Evolutionary conservation across 106 monocot species (phyloP).

Genomic region (Allium fistulosum): DNA sequence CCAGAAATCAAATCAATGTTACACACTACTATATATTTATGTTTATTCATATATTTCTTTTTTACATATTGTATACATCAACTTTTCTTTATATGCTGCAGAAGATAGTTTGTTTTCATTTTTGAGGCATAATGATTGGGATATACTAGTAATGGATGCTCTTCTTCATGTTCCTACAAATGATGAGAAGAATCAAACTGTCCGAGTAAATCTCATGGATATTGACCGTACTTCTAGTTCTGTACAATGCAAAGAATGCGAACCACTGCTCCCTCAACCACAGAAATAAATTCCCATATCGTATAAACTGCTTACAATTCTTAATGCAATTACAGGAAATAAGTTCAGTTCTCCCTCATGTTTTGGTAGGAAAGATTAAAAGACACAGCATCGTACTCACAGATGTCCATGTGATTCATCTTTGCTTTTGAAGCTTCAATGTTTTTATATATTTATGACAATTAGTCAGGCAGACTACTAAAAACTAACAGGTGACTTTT

Average conservation of each 20-base stretch:
- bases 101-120: slow-evolving; percentile 77
- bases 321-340: too few relatives aligned
- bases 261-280: neutral
- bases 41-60: neutral
- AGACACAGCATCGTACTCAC: too few relatives aligned
- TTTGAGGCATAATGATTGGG: slow-evolving; percentile 75
- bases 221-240: slow-evolving; percentile 7
- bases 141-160: slow-evolving; percentile 76
- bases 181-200: slow-evolving; percentile 30
- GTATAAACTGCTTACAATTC: too few relatives aligned
- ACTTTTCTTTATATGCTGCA: slow-evolving; percentile 20
- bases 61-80: neutral
- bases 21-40: neutral
- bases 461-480: too few relatives aligned
- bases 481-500: too few relatives aligned
- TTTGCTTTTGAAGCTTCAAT: too few relatives aligned
- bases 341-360: too few relatives aligned
- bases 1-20: neutral
- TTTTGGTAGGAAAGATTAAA: too few relatives aligned
- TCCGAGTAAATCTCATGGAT: slow-evolving; percentile 45
- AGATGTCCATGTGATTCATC: too few relatives aligned
- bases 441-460: too few relatives aligned
- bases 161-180: slow-evolving; percentile 49
- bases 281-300: too few relatives aligned
- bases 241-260: slow-evolving; percentile 16